Evolutionary conservation across 2,329 filamentous ascomycete species (phyloP).

Genomic region (Fusarium sp.): DNA sequence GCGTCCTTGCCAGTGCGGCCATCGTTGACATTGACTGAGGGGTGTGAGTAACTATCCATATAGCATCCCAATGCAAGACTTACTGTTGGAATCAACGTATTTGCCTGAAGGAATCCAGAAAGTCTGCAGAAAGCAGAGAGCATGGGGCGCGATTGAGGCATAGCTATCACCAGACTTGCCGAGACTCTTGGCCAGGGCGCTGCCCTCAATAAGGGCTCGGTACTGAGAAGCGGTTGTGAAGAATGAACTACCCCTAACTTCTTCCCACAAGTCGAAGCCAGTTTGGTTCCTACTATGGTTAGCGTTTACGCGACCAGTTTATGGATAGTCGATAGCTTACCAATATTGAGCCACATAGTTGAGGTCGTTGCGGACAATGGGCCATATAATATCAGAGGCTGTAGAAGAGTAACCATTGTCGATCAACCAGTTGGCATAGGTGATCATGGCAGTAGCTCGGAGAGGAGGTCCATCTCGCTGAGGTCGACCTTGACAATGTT

Average conservation of each 20-base stretch:
- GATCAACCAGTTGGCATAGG: constrained; percentile 81
- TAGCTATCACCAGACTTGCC: constrained; percentile 74
- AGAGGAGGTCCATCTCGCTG: constrained; percentile 86
- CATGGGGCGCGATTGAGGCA: constrained; percentile 75
- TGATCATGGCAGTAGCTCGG: constrained; percentile 80
- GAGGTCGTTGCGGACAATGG: constrained; percentile 82
- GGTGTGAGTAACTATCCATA: not conserved
- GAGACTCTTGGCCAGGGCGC: constrained; percentile 74
- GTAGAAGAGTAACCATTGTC: constrained; percentile 74
- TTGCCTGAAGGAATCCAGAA: constrained; percentile 78
- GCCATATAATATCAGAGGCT: constrained; percentile 75
- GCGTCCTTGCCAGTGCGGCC: constrained; percentile 79
- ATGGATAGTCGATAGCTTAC: constrained; percentile 49
- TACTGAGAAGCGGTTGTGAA: constrained; percentile 82
- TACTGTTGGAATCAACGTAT: constrained; percentile 79
- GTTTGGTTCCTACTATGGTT: constrained; percentile 63
- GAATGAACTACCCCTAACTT: constrained; percentile 83
- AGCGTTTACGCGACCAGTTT: not conserved
- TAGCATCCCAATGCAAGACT: constrained; percentile 26
- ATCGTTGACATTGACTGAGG: constrained; percentile 68
- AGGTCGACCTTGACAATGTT: constrained; percentile 68
- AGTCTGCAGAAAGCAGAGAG: constrained; percentile 80
- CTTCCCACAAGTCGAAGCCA: constrained; percentile 88
- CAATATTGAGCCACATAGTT: constrained; percentile 83
- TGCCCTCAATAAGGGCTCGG: constrained; percentile 78